phyloP scores from a whole-genome alignment of 2,329 filamentous ascomycete species.

The Colletotrichum tanaceti region DNA sequence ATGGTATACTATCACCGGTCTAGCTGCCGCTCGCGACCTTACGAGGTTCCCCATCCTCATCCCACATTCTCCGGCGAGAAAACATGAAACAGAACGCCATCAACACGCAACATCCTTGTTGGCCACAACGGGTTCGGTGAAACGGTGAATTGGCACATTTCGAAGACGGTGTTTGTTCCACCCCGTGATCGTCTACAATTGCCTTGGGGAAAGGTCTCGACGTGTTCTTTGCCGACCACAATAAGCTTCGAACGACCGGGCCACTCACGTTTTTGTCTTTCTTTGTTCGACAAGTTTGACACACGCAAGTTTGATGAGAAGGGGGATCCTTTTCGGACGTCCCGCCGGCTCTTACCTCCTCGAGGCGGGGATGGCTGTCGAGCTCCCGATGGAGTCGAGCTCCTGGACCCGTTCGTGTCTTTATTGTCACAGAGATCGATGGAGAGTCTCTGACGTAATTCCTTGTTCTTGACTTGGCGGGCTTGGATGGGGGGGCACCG shows the following conservation, averaged over 20 bases:
- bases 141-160: neutral
- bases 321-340: neutral
- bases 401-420: neutral
- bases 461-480: neutral
- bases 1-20: neutral
- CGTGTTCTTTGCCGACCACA: too few species aligned
- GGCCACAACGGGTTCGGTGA: neutral
- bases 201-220: too few species aligned
- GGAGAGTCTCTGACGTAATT: neutral
- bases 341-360: too few species aligned
- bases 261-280: neutral
- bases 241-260: neutral
- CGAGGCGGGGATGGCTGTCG: neutral
- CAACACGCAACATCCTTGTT: neutral
- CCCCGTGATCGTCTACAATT: neutral
- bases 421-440: neutral
- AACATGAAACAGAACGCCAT: neutral
- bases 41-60: too few species aligned
- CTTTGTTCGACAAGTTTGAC: neutral
- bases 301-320: neutral
- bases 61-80: too few species aligned
- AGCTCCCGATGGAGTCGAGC: too few species aligned
- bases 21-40: neutral
- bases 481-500: slow-evolving; percentile 1
- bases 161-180: neutral